Evolutionary conservation across 495 filamentous ascomycete species (phyloP), one percentile per base, ranked within the genome.

Genomic region (Penicillium waksmanii): DNA sequence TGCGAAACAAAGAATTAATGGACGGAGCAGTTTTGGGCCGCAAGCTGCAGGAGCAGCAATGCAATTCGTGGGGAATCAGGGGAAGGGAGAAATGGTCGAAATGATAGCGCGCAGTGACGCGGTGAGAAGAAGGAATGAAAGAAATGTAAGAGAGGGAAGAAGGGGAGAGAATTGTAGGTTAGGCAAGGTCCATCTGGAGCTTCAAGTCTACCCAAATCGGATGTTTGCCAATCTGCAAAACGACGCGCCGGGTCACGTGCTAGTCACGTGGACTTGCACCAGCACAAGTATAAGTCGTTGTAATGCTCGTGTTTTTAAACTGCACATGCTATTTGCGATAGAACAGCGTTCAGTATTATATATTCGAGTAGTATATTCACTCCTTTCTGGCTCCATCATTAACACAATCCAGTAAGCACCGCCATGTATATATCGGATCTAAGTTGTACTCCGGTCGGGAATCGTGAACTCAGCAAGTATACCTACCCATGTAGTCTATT

Each of bases 21-120:
- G 36, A 31, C 6, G 27, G 27, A 18, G 56, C 33, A 61, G 43
- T 53, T 65, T 70, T 62, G 65, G 67, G 67, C 65, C 56, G 60
- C 58, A 68, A 70, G 46, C 46, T 48, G 46, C 19, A 27, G 36
- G 36, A 25, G 46, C 46, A 48, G 46, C 19, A 48, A 27, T 25
- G 18, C 19, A 27, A 27, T 48, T 11, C 9, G 46, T 1, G 10
- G 7, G 21, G 46, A 48, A 48, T 46, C 7, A 13, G 46, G 46
- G 5, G 21, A 3, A 10, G 46, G 10, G 46, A 17, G 15, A 44
- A 17, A 44, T 17, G 36, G 8, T 4, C 5, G 15, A n/a, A 38
- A 2, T 3, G 3, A 38, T 38, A 9, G 11, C 36, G 36, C 11
- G 36, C 3, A 13, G 15, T 4, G 36, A 38, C 2, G n/a, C 17